Conservation (phyloP, 1,284 basidiomycete species). For the Exobasidium rhododendri region DNA sequence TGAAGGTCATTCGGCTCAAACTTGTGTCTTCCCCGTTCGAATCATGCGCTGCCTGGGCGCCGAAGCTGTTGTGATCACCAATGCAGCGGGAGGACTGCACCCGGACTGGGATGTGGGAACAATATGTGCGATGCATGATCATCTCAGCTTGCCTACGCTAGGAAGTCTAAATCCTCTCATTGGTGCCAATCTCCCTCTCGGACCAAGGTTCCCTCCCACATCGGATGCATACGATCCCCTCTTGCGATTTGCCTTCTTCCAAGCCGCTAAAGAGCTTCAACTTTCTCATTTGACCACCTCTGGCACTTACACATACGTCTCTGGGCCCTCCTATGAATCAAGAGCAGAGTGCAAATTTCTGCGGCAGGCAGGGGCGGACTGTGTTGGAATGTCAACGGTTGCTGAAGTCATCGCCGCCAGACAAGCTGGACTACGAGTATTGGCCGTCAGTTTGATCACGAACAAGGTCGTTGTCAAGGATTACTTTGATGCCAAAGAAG, state of each 20-base stretch:
- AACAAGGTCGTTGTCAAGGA: constrained; percentile 74
- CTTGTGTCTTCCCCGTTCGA: constrained; percentile 68
- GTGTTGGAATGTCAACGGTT: constrained; percentile 85
- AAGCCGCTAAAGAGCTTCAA: constrained; percentile 64
- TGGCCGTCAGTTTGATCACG: constrained; percentile 75
- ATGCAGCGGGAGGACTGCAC: constrained; percentile 75
- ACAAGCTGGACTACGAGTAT: constrained; percentile 66
- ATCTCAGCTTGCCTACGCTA: constrained; percentile 73
- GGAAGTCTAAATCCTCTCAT: constrained; percentile 68
- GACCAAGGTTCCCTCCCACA: constrained; percentile 70
- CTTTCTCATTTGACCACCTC: constrained; percentile 3
- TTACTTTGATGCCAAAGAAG: constrained; percentile 65
- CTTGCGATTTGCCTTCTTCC: constrained; percentile 68
- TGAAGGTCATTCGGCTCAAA: constrained; percentile 67
- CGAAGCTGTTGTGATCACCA: constrained; percentile 74
- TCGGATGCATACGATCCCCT: constrained; percentile 71
- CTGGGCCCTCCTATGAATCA: constrained; percentile 74
- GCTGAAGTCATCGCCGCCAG: constrained; percentile 78
- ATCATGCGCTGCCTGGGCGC: constrained; percentile 72
- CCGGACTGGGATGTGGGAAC: constrained; percentile 72
- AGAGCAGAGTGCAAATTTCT: constrained; percentile 49
- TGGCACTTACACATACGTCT: constrained; percentile 79
- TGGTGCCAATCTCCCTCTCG: constrained; percentile 27
- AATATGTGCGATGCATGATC: constrained; percentile 76
- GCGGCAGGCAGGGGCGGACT: constrained; percentile 58